A percentile compares a stretch with the other conserved stretches of the same genome.
These are phyloP conservation scores for Leucosporidium scottii DNA, from an alignment of 768 basidiomycete genomes.

Conservation along the genomic window DNA sequence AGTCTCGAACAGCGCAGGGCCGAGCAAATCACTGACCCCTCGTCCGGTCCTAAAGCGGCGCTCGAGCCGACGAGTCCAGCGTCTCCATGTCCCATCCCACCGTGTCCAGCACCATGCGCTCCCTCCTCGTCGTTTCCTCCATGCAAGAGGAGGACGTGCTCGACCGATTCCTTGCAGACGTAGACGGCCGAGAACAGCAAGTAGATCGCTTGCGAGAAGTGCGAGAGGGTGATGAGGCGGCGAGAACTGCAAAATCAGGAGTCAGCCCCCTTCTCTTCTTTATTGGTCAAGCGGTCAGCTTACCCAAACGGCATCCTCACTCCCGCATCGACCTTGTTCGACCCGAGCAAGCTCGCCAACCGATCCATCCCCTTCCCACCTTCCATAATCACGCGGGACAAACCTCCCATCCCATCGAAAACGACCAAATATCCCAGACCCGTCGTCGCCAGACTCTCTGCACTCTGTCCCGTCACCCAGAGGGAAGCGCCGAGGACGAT, in stretches of 20 bases:
- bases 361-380: slow-evolving; percentile 14
- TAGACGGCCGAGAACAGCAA: slow-evolving; percentile 90
- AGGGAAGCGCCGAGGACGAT: slow-evolving; percentile 49
- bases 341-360: slow-evolving; percentile 48
- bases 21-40: slow-evolving; percentile 3
- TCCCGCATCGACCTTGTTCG: slow-evolving; percentile 36
- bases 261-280: no score
- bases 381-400: slow-evolving; percentile 27
- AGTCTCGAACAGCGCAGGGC: background rate
- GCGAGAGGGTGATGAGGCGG: slow-evolving; percentile 40
- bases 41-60: background rate
- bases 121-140: slow-evolving; percentile 18
- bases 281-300: slow-evolving; percentile 42
- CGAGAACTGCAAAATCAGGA: slow-evolving; percentile 14
- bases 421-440: slow-evolving; percentile 95
- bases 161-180: slow-evolving; percentile 92
- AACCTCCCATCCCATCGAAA: slow-evolving; percentile 56
- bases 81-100: slow-evolving; percentile 33
- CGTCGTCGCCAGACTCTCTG: slow-evolving; percentile 76
- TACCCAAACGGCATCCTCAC: slow-evolving; percentile 56
- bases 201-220: slow-evolving; percentile 85
- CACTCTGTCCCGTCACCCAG: slow-evolving; percentile 84
- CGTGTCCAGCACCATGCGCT: slow-evolving; percentile 34
- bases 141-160: slow-evolving; percentile 65
- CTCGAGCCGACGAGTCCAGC: background rate